A percentile compares a stretch with the other conserved stretches of the same genome.
These are phyloP conservation scores for Xylaria sp. DNA, from an alignment of 2,329 filamentous ascomycete genomes.

Conservation along the genomic window DNA sequence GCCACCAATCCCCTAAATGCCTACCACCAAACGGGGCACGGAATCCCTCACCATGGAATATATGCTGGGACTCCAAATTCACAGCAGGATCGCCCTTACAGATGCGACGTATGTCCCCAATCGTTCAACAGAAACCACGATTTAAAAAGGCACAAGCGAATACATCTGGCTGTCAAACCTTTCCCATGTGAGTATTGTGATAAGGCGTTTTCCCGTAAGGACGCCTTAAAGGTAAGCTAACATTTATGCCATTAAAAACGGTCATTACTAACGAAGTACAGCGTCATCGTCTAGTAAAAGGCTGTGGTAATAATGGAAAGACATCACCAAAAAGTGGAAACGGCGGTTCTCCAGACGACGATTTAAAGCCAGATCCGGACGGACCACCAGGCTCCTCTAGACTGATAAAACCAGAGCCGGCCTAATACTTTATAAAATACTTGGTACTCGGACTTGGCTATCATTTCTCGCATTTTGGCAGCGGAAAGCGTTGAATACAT, in stretches of 20 bases:
- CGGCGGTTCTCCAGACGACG: conserved; percentile 41
- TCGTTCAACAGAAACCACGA: conserved; percentile 98
- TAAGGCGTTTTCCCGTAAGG: conserved; percentile 96
- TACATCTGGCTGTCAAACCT: conserved; percentile 94
- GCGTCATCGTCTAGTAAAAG: conserved; percentile 73
- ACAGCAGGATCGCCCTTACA: conserved; percentile 86
- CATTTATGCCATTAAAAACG: neutral
- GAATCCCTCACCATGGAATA: conserved; percentile 64
- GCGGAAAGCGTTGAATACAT: conserved; percentile 19
- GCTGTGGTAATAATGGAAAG: conserved; percentile 61
- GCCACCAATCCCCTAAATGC: conserved; percentile 63
- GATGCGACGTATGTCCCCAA: conserved; percentile 91
- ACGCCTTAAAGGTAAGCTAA: conserved; percentile 87
- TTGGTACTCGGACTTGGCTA: neutral
- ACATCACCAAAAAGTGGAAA: conserved; percentile 41
- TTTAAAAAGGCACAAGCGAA: conserved; percentile 93
- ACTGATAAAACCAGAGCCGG: conserved; percentile 39
- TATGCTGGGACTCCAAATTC: conserved; percentile 65
- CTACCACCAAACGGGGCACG: conserved; percentile 61
- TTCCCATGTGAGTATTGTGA: conserved; percentile 92
- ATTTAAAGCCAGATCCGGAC: conserved; percentile 41
- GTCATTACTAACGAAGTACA: conserved; percentile 50
- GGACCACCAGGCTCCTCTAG: conserved; percentile 28
- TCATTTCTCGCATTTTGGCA: conserved; percentile 3
- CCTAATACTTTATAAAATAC: conserved; percentile 15